Evolutionary conservation across 345 rosid genomes (phyloP).

Genomic region (Dimocarpus longan): DNA sequence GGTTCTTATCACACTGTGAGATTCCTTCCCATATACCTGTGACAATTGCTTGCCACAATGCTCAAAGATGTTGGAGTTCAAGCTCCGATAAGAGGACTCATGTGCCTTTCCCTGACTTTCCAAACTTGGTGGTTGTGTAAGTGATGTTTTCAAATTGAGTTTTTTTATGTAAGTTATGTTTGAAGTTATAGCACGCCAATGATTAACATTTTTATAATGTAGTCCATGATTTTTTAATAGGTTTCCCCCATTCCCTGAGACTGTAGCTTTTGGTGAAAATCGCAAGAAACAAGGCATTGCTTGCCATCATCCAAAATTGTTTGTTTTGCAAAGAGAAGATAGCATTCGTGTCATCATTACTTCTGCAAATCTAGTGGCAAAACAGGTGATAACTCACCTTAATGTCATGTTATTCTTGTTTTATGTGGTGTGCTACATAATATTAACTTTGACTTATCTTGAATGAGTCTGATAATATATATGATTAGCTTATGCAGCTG

Average conservation of each 20-base stretch:
- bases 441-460: background rate
- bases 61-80: constrained; percentile 82
- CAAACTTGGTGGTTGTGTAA: constrained; percentile 75
- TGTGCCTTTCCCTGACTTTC: constrained; percentile 65
- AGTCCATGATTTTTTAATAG: constrained; percentile 41
- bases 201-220: constrained; percentile 15
- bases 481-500: background rate
- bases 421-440: background rate
- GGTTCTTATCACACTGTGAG: constrained; percentile 77
- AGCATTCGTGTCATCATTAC: constrained; percentile 68
- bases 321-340: constrained; percentile 82
- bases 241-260: constrained; percentile 85
- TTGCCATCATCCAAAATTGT: constrained; percentile 92
- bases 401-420: background rate
- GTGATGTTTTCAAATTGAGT: constrained; percentile 31
- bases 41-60: constrained; percentile 82
- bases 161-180: background rate
- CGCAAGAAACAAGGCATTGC: constrained; percentile 80
- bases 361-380: constrained; percentile 85
- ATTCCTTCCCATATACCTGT: constrained; percentile 78
- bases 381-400: constrained; percentile 57
- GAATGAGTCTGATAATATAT: background rate
- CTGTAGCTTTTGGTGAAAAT: constrained; percentile 84
- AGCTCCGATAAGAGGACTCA: constrained; percentile 58
- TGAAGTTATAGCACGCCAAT: constrained; percentile 7